Base-by-base conservation (phyloP, 345 rosid genomes). In the Moricandia arvensis region DNA sequence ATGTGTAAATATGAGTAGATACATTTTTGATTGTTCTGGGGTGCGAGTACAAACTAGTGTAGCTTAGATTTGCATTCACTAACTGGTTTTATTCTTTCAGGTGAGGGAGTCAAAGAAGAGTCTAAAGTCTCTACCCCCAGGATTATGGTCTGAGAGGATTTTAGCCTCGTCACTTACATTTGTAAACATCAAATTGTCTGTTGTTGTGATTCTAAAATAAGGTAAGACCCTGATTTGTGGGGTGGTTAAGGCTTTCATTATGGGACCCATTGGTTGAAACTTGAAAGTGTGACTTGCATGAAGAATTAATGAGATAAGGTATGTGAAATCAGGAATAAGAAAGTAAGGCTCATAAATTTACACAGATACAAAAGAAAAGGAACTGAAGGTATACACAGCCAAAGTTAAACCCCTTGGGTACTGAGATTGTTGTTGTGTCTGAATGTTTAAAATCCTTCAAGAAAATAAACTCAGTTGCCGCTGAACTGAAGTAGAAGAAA, bases 61-160 rank as follows among this genome's bases (percentile, higher is more conserved):
- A 47, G 53, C n/a, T 47, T 49, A 49, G 24, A 49, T 16, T 43
- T 18, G 51, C 35, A 47, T 31, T 54, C n/a, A 4, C 12, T 71
- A 45, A 71, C 55, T 33, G n/a, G 37, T 13, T 60, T 33, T 49
- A 27, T 66, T 77, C 11, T 47, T 59, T 0, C 29, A 77, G 72
- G 72, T 26, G 80, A 58, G 33, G 27, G 27, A 34, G 58, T n/a
- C 34, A 72, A 59, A 59, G 58, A 77, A 72, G 57, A 49, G 57
- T 16, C 57, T 49, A 49, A 49, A 49, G 57, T 49, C 9, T 49
- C 57, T 49, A 0, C 57, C 10, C 57, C 73, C 7, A 66, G 8
- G 63, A 72, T 71, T 57, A 72, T 77, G 80, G 53, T 77, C 26
- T 77, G 57, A 66, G 66, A 70, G 5, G 31, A 41, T 63, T 15